Evolutionary conservation across 2,329 filamentous ascomycete species (phyloP), one percentile per base, ranked within the genome.

Genomic region (Peltaster fructicola): DNA sequence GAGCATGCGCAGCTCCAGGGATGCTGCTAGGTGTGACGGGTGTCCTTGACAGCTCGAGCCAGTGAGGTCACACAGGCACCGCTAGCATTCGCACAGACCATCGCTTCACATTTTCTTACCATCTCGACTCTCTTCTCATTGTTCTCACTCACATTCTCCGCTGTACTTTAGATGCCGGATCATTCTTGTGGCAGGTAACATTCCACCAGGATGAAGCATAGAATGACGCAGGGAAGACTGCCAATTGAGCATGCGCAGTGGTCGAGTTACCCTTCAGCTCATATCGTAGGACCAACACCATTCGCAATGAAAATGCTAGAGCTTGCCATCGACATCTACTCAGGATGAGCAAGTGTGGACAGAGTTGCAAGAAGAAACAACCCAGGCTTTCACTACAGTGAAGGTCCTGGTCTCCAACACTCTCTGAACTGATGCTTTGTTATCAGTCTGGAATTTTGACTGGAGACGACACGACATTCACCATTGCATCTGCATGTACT

Each of bases 291-390:
- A 27, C 17, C 20, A 22, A 22, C 27, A 29, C 22, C 27, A 22
- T 22, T 11, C 16, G 24, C 32, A 33, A 30, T 23, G 22, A 34
- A 36, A 32, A 36, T 40, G 42, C 42, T 45, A 44, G 42, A 45
- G 42, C 36, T 29, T 29, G 29, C 25, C 36, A 31, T 37, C 38
- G 23, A 17, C 35, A 31, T 27, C 24, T 26, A 20, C 21, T 28
- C 31, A 33, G 32, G 33, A 32, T 29, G 34, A 24, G 24, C 22
- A 30, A 33, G 41, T 43, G 43, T 45, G 40, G 43, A 45, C 40
- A 43, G 35, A 41, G 32, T 40, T 37, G 39, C 39, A 22, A 44
- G 33, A 39, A 22, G 25, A 29, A 43, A n/a, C n/a, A 22, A 14
- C 20, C 29, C 29, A 27, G 33, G 28, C 26, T 11, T 30, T n/a